Evolutionary conservation across 345 rosid species (phyloP), one percentile per base, ranked within the genome.

Genomic region (Angophora floribunda): DNA sequence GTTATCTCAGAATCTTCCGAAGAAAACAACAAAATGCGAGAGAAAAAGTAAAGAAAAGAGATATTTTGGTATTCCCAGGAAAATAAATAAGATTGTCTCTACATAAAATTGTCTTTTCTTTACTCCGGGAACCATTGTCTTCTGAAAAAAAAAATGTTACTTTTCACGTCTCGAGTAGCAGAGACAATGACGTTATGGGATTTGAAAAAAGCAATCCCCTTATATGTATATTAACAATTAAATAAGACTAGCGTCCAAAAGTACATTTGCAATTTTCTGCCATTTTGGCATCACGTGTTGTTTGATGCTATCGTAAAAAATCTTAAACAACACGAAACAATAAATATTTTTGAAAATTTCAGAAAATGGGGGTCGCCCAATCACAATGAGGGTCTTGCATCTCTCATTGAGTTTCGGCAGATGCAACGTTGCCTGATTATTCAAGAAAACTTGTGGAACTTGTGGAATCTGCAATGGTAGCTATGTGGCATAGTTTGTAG

Each of bases 121-220:
- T 22, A 26, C 15, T 26, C 14, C 2, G 30, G 4, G 30, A 59
- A 59, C 32, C 30, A 11, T 59, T 59, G 3, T 26, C 26, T 26
- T 59, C 14, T 26, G 41, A 36, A 36, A 2, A 28, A n/a, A 57
- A 26, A 4, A 57, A 1, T 57, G 3, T 57, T 4, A 57, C n/a
- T 57, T 22, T 22, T 4, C 6, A 22, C n/a, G 10, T 22, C 2
- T 2, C 19, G 4, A 53, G 3, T 53, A 9, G 3, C 24, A 0
- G 0, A 16, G 10, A 21, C 19, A 53, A 0, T 7, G 59, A 21
- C 10, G 0, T 53, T 53, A 24, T 53, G 21, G 4, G 7, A 5
- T 55, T 55, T 0, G 6, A 55, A 55, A 36, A 36, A 55, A 55
- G 2, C 26, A 55, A 22, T 22, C 26, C 5, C 26, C 26, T 55